A percentile compares a stretch with the other conserved stretches of the same genome.
These are phyloP conservation scores for Clausena lansium DNA, from an alignment of 345 rosid species.

Conservation along the genomic window DNA sequence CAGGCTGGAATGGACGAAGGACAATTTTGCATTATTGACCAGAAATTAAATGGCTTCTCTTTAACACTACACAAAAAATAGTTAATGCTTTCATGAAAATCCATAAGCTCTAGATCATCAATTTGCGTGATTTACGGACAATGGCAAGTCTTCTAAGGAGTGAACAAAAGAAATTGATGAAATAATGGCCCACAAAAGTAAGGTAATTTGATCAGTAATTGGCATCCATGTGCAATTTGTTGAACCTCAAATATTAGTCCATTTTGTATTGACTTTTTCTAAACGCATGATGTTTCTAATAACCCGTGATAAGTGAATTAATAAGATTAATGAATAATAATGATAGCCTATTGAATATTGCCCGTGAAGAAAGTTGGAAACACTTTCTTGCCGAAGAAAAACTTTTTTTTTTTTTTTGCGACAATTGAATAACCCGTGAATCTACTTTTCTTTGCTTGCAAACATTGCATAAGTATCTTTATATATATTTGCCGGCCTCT, in stretches of 20 bases:
- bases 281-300: not conserved
- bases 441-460: slow-evolving; percentile 17
- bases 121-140: slow-evolving; percentile 27
- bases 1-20: not conserved
- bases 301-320: not conserved
- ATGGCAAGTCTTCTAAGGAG: not conserved
- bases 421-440: slow-evolving; percentile 8
- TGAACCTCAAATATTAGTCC: not conserved
- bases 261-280: slow-evolving; percentile 15
- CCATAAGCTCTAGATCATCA: not conserved
- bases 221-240: slow-evolving; percentile 18
- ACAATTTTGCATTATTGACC: not conserved
- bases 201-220: slow-evolving; percentile 1
- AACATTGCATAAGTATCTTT: slow-evolving; percentile 17
- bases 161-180: not conserved
- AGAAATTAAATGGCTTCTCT: not conserved
- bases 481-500: slow-evolving; percentile 20
- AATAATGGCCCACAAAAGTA: slow-evolving; percentile 14
- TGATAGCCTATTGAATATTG: not conserved
- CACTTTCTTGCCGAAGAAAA: not conserved
- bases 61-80: not conserved
- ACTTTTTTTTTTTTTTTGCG: not conserved
- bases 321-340: not conserved
- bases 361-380: slow-evolving; percentile 9
- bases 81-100: not conserved